Conservation (phyloP, 768 basidiomycete genomes). For the Nevesoporus exiguus region DNA sequence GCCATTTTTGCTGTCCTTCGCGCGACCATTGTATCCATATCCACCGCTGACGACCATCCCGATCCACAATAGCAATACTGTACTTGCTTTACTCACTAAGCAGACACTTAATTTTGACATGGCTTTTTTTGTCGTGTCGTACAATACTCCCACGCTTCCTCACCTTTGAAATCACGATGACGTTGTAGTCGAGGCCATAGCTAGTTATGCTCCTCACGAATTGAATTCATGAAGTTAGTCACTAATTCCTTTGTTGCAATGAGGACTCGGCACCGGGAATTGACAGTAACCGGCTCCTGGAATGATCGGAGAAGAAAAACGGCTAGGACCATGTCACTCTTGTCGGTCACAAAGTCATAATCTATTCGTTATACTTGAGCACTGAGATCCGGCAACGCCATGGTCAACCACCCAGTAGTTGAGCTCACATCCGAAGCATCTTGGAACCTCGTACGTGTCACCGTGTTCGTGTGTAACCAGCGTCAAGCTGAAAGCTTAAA, state of each 20-base stretch:
- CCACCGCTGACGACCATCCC: slow-evolving; percentile 17
- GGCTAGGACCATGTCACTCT: background rate
- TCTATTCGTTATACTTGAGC: background rate
- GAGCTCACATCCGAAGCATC: slow-evolving; percentile 79
- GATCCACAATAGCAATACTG: slow-evolving; percentile 21
- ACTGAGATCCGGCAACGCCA: slow-evolving; percentile 17
- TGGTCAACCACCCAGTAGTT: slow-evolving; percentile 68
- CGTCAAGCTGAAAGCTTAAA: slow-evolving; percentile 27
- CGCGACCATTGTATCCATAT: slow-evolving; percentile 32
- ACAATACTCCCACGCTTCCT: background rate
- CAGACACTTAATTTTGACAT: slow-evolving; percentile 27
- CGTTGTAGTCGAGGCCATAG: slow-evolving; percentile 9
- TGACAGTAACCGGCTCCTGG: slow-evolving; percentile 9
- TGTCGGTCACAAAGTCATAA: background rate
- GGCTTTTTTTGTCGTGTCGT: slow-evolving; percentile 6
- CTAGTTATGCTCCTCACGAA: slow-evolving; percentile 2
- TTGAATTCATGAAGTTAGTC: slow-evolving; percentile 4
- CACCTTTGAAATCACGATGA: background rate
- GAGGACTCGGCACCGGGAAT: slow-evolving; percentile 2
- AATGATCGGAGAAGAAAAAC: no score
- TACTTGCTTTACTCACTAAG: slow-evolving; percentile 26
- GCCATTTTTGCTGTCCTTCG: slow-evolving; percentile 3
- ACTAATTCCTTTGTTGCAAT: background rate
- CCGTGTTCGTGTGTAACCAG: background rate
- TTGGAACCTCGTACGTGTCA: slow-evolving; percentile 72